Base-by-base conservation (phyloP, 2,329 filamentous ascomycete genomes). In the Alternaria longipes region DNA sequence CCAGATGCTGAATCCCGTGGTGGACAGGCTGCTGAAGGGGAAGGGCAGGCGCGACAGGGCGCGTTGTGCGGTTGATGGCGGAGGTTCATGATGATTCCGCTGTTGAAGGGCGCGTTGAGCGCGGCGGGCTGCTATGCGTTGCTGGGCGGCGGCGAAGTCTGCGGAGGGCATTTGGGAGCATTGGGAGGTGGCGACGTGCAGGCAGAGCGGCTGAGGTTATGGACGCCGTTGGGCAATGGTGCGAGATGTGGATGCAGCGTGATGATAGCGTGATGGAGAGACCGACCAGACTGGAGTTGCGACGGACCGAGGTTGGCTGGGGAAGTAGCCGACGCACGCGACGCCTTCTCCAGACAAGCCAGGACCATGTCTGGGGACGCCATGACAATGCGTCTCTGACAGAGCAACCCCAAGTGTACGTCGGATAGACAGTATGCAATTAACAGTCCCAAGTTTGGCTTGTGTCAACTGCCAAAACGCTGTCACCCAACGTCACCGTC, bases 61-160 rank as follows among this genome's bases (percentile, higher is more conserved):
- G 68, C 75, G 87, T 78, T 50, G 46, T 38, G 46, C 46, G 46
- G 75, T 83, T 73, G 67, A 81, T 77, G 55, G 55, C 11, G 63
- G 78, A 72, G 83, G 78, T 53, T 83, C 82, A 66, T 87, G 78
- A 11, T 64, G 60, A 8, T 65, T 59, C 71, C 86, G 87, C 56
- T 85, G 82, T 74, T 89, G 86, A 64, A 85, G 85, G 79, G 93
- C 91, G 78, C 91, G 90, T 64, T 89, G 89, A 76, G 88, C 87
- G 73, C 93, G 92, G 73, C 93, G 91, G 70, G 91, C 90, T 67
- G 91, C 86, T 62, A 97, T 89, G 78, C 94, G 92, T 81, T 91
- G 87, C 83, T 97, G 94, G 67, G 94, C 94, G 78, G 92, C 90
- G 79, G 91, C 90, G 81, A 97, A 97, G 81, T 91, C 91, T 75